phyloP scores from a whole-genome alignment of 768 basidiomycete species.

The Tulasnella sp. region DNA sequence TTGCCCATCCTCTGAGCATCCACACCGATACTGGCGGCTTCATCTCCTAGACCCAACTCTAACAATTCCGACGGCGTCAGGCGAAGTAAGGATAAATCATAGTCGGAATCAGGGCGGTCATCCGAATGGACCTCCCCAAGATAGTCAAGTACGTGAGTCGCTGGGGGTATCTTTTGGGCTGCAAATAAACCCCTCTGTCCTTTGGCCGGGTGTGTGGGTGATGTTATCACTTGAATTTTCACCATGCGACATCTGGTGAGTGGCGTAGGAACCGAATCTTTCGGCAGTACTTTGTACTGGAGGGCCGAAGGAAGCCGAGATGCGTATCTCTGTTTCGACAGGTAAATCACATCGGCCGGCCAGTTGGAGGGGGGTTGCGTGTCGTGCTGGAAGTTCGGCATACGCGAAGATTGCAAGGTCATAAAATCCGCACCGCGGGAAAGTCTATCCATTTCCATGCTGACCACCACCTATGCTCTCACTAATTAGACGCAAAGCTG shows the following conservation, averaged over 20 bases:
- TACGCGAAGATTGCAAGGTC: neutral
- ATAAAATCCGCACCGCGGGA: neutral
- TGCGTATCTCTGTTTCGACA: constrained; percentile 42
- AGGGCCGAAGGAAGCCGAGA: constrained; percentile 41
- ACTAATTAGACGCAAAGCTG: constrained; percentile 6
- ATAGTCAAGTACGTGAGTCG: constrained; percentile 65
- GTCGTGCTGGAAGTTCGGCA: constrained; percentile 1
- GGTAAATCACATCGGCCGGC: constrained; percentile 46
- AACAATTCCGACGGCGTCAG: neutral
- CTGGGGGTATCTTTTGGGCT: constrained; percentile 50
- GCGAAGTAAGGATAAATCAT: constrained; percentile 73
- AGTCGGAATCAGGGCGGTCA: constrained; percentile 60
- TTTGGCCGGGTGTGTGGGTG: constrained; percentile 48
- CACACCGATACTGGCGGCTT: constrained; percentile 43
- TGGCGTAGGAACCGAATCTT: constrained; percentile 17
- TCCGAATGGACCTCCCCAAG: constrained; percentile 76
- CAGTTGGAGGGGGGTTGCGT: constrained; percentile 33
- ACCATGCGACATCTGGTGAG: constrained; percentile 28
- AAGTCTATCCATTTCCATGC: constrained; percentile 3
- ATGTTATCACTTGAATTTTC: constrained; percentile 43
- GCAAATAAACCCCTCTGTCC: constrained; percentile 79
- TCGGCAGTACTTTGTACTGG: constrained; percentile 26
- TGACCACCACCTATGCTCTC: constrained; percentile 13
- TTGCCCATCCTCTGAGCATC: constrained; percentile 71
- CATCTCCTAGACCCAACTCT: neutral